Evolutionary conservation across 129 eudicot species (phyloP).

Genomic region (Flaveria bidentis): DNA sequence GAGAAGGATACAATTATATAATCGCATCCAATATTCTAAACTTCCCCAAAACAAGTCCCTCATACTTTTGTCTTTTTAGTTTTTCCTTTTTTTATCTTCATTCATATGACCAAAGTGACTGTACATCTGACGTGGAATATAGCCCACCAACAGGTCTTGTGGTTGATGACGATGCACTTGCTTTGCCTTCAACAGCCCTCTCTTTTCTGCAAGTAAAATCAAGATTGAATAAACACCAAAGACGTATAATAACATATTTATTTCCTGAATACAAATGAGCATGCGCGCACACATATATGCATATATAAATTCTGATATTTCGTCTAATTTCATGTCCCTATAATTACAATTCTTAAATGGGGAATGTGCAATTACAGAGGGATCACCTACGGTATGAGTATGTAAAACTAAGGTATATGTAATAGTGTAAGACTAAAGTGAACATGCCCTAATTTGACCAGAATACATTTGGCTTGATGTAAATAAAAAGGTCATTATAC

Average conservation of each 20-base stretch:
- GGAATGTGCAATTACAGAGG: background rate
- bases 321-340: background rate
- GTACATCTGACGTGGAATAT: conserved; percentile 80
- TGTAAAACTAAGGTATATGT: too few species aligned
- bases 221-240: background rate
- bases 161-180: conserved; percentile 31
- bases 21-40: conserved; percentile 48
- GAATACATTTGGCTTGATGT: background rate
- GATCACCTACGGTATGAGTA: background rate
- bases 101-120: conserved; percentile 84
- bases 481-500: background rate
- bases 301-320: background rate
- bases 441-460: background rate
- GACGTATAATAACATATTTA: background rate
- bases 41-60: conserved; percentile 41
- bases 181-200: conserved; percentile 54
- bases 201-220: conserved; percentile 53
- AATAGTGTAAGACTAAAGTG: background rate
- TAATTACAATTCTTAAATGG: background rate
- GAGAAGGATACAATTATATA: conserved; percentile 49
- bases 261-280: too few species aligned
- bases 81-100: conserved; percentile 28
- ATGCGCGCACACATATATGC: too few species aligned
- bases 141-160: conserved; percentile 66
- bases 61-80: conserved; percentile 22